A percentile compares a stretch with the other conserved stretches of the same genome.
These are phyloP conservation scores for Saturnispora bothae DNA, from an alignment of 805 yeast genomes.

Conservation along the genomic window DNA sequence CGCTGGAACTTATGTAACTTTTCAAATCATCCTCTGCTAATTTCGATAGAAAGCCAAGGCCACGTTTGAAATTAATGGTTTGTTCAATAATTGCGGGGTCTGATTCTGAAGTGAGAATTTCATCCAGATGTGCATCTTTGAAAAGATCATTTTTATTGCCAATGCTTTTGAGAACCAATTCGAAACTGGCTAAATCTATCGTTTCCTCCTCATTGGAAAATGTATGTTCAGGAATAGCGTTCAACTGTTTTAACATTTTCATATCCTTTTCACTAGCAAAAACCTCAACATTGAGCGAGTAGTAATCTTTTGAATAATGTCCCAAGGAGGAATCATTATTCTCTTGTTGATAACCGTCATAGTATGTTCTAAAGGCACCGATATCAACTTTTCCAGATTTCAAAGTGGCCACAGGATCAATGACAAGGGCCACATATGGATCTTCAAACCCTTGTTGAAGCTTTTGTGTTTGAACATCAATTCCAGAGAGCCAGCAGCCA, in stretches of 20 bases:
- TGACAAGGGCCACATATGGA: constrained; percentile 80
- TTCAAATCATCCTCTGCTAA: constrained; percentile 2
- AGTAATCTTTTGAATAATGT: constrained; percentile 58
- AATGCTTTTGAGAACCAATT: neutral
- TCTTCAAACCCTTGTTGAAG: constrained; percentile 84
- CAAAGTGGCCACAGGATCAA: constrained; percentile 68
- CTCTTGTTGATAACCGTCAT: constrained; percentile 15
- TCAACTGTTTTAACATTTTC: constrained; percentile 28
- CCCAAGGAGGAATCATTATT: constrained; percentile 43
- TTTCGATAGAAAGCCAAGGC: neutral
- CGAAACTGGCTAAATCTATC: neutral
- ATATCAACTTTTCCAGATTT: constrained; percentile 61
- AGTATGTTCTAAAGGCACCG: constrained; percentile 77
- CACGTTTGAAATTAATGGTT: neutral
- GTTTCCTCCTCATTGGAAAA: no score
- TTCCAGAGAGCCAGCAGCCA: constrained; percentile 92
- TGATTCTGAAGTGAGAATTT: neutral
- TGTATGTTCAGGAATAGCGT: neutral
- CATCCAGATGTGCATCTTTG: no score
- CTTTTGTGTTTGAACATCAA: constrained; percentile 83
- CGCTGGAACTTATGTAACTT: neutral
- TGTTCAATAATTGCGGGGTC: neutral
- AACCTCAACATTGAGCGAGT: constrained; percentile 51
- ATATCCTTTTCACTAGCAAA: constrained; percentile 45
- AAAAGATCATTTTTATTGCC: neutral